Conservation (phyloP, 2,329 filamentous ascomycete genomes). For the Teratosphaeria gauchensis region DNA sequence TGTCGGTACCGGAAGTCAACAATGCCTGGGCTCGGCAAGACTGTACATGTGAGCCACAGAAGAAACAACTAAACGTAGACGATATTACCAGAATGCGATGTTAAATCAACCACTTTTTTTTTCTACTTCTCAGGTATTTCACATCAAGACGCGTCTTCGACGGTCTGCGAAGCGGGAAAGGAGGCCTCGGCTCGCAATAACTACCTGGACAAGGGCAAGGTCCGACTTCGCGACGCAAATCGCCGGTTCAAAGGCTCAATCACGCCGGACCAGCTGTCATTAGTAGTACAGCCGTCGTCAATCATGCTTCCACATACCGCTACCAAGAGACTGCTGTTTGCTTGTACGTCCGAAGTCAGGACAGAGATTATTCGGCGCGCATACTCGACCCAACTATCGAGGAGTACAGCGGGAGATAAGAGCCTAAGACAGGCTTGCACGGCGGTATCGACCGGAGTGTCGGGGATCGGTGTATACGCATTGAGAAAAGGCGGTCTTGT, state of each 20-base stretch:
- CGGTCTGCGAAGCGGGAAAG: background rate
- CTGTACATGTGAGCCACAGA: background rate
- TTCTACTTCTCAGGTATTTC: background rate
- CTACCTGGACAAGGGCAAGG: background rate
- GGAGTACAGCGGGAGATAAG: background rate
- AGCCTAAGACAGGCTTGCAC: background rate
- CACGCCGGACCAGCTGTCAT: background rate
- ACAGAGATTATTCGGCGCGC: constrained; percentile 8
- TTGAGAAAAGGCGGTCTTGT: background rate
- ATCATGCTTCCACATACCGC: background rate
- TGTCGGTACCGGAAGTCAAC: background rate
- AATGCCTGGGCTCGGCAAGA: background rate
- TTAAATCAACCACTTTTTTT: background rate
- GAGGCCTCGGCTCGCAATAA: background rate
- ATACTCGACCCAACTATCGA: background rate
- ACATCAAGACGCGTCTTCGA: background rate
- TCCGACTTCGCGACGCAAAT: background rate
- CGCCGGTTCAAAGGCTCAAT: background rate
- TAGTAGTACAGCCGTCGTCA: constrained; percentile 1
- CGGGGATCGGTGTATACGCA: background rate
- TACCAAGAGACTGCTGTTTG: background rate
- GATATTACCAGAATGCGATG: background rate
- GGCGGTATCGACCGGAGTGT: background rate
- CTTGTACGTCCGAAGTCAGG: constrained; percentile 4
- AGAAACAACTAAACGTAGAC: background rate